Base-by-base conservation (phyloP, 2,329 filamentous ascomycete species). In the Claviceps arundinis region DNA sequence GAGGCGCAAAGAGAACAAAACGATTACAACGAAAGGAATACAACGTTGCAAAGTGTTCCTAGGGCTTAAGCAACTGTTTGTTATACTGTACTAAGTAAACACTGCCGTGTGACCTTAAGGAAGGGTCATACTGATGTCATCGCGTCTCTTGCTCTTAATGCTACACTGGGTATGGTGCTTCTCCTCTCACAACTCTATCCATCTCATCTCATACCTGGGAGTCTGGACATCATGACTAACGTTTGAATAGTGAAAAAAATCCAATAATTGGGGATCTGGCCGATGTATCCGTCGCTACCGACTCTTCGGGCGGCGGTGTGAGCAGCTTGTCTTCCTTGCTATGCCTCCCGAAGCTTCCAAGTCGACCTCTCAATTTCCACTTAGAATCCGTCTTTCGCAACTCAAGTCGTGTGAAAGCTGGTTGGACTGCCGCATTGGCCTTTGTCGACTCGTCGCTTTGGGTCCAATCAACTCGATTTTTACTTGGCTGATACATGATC, bases 401-500 rank as follows among this genome's bases (percentile, higher is more conserved):
- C 56, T 68, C 52, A 52, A 66, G 61, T 4, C 60, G 47, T 51
- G 55, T 40, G 5, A 14, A 9, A 8, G 11, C 4, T 13, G 45
- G 19, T 22, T 43, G 14, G 14, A 52, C 17, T 40, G 41, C 41
- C 26, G 26, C 4, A 7, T 46, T 50, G 19, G 13, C 26, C 16
- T 40, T 43, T 7, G 47, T 57, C 56, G 58, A 48, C 62, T 80
- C 75, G 55, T 81, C 78, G 58, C 71, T 74, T 60, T 82, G 78
- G 34, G 75, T 75, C 79, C 79, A 82, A 61, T 82, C 77, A 52
- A 75, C 73, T 37, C 72, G 67, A 57, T 70, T 68, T 51, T 71
- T 65, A 34, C 68, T 57, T 14, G 55, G 54, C 37, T 58, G 56
- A 8, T 53, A 53, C 22, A 50, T 9, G 16, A 55, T 50, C 1